Conservation (phyloP, 148 eudicot species). For the Rhododendron ferrugineum region DNA sequence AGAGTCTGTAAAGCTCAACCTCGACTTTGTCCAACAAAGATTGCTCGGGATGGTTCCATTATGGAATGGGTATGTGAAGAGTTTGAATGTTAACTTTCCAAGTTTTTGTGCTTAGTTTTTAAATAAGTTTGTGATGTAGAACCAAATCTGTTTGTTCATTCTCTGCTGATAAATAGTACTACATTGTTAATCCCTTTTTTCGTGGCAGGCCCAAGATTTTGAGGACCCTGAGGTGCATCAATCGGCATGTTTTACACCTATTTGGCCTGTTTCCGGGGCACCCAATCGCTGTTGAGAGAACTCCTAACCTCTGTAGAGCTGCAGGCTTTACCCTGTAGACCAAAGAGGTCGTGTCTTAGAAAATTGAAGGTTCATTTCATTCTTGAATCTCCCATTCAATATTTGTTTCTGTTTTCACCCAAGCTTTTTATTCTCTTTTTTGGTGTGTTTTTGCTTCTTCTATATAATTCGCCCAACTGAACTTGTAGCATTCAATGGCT, state of each 20-base stretch:
- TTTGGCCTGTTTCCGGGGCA: constrained; percentile 92
- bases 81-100: neutral
- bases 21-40: constrained; percentile 43
- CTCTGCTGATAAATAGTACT: neutral
- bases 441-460: neutral
- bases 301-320: constrained; percentile 77
- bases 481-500: neutral
- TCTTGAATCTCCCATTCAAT: neutral
- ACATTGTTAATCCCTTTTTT: neutral
- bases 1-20: constrained; percentile 59
- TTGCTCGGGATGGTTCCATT: constrained; percentile 64
- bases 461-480: neutral
- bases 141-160: neutral
- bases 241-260: constrained; percentile 77
- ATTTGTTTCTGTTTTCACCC: no score
- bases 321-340: constrained; percentile 47
- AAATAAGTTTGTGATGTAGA: neutral
- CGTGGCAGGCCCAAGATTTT: constrained; percentile 46
- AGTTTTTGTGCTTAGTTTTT: neutral
- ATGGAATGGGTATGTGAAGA: constrained; percentile 67
- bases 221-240: constrained; percentile 59
- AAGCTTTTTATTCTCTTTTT: neutral
- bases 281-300: constrained; percentile 48
- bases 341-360: constrained; percentile 45
- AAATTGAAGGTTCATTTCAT: neutral